Base-by-base conservation (phyloP, 2,329 filamentous ascomycete species). In the Cercospora citrullina region DNA sequence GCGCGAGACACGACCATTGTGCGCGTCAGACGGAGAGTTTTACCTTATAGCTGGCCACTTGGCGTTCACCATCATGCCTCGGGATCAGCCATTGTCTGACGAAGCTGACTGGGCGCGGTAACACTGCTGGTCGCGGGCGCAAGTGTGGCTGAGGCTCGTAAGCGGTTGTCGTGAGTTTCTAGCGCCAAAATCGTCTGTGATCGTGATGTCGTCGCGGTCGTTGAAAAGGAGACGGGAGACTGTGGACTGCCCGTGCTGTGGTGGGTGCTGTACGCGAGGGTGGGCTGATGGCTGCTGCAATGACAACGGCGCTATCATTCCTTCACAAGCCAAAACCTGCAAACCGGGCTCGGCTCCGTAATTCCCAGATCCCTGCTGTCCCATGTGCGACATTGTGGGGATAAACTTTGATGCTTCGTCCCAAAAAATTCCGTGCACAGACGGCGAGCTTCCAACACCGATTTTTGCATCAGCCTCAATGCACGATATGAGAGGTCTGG, bases 31-130 rank as follows among this genome's bases (percentile, higher is more conserved):
- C 6, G 45, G 59, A 55, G 21, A 60, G 59, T 61, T 63, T 60
- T 57, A 67, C 69, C 65, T 59, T 31, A 69, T 42, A 16, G 68
- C 68, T 48, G 70, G 70, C 70, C 68, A 70, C 45, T 68, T 69
- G 51, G 67, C 68, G 64, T 26, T 48, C 39, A 65, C 66, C 65
- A 67, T 72, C 55, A 63, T 63, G 61, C 62, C 21, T 64, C 62
- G 62, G 62, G 28, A 55, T 23, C 48, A 57, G 62, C 62, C 62
- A 64, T 64, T 26, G 51, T 57, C 33, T 58, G 53, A 58, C 53
- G 53, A 28, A 58, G 26, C 53, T 31, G 53, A 58, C 53, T 31
- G 53, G 51, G 28, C 21, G 21, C 14, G 21, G 51, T 57, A 23
- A 23, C 51, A 57, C 51, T 9, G 51, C 51, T 31, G 51, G n/a